phyloP scores from a whole-genome alignment of 768 basidiomycete genomes.

The Lactarius akahatsu region DNA sequence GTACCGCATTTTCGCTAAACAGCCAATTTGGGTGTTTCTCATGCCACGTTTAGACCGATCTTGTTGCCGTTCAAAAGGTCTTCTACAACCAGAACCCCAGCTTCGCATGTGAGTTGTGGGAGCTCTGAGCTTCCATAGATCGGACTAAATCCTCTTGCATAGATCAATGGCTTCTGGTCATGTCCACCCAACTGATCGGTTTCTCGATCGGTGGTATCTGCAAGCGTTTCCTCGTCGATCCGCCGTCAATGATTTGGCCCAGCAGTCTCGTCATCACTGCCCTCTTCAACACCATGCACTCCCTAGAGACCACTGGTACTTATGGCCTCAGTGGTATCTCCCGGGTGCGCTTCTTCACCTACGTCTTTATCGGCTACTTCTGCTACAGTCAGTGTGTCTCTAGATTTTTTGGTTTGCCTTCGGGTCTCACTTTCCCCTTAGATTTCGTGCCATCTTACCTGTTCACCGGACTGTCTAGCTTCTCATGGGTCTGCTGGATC shows the following conservation, averaged over 20 bases:
- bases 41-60: constrained; percentile 38
- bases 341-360: constrained; percentile 53
- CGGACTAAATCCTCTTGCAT: background rate
- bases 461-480: constrained; percentile 36
- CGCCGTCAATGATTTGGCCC: constrained; percentile 48
- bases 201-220: constrained; percentile 45
- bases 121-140: background rate
- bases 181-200: constrained; percentile 44
- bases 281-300: constrained; percentile 45
- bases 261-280: constrained; percentile 42
- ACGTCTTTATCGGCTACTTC: constrained; percentile 39
- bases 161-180: constrained; percentile 42
- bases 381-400: constrained; percentile 47
- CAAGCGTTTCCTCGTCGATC: constrained; percentile 45
- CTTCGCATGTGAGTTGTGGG: constrained; percentile 35
- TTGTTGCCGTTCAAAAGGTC: constrained; percentile 46
- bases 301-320: constrained; percentile 42
- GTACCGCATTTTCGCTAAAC: constrained; percentile 3
- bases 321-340: constrained; percentile 47
- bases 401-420: background rate
- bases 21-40: background rate
- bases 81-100: constrained; percentile 45
- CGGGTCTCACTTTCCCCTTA: background rate
- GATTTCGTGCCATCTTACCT: constrained; percentile 12
- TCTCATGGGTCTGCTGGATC: constrained; percentile 93